Base-by-base conservation (phyloP, 1,139 yeast species). In the Candida pseudocylindracea region DNA sequence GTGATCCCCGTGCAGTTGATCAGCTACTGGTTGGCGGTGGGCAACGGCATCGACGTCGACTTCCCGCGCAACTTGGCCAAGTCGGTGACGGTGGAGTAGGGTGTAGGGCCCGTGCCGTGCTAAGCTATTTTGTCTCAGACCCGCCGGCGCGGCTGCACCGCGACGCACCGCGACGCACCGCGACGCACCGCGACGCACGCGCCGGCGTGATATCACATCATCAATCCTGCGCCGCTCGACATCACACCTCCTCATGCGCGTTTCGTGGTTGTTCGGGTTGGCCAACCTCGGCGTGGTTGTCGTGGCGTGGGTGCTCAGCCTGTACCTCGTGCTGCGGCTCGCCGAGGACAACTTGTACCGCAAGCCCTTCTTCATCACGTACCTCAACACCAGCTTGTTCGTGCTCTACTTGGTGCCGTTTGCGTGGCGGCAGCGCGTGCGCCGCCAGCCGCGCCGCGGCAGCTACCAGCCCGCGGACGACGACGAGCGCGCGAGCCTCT, bases 21-120 rank as follows among this genome's bases (percentile, higher is more conserved):
- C 72, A 76, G 94, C 50, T 91, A 91, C 62, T 85, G 95, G 91
- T 67, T 91, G 49, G 96, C 98, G 33, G 88, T 81, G 36, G 73
- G 76, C 57, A 78, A 88, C 52, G 96, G 96, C 30, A 76, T 80
- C 45, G 93, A 91, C 51, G 98, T 91, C 37, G 99, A 91, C 54
- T 88, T 88, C 71, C 99, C 99, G 44, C 75, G 98, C 59, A 91
- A 91, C 60, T 68, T 91, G 60, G 99, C 99, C 41, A 91, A 91
- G 63, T 75, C 93, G 32, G 98, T 91, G 37, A 91, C 99, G 34
- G 98, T 91, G 40, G 96, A 75, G 60, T 78, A 63, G 35, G 31
- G 27, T n/a, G n/a, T n/a, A n/a, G n/a, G n/a, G n/a, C n/a, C n/a
- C n/a, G n/a, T n/a, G n/a, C n/a, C 10, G 10, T 29, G 27, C 10